phyloP scores from a whole-genome alignment of 169 alveolate genomes.

The Cryptosporidium viatorum region DNA sequence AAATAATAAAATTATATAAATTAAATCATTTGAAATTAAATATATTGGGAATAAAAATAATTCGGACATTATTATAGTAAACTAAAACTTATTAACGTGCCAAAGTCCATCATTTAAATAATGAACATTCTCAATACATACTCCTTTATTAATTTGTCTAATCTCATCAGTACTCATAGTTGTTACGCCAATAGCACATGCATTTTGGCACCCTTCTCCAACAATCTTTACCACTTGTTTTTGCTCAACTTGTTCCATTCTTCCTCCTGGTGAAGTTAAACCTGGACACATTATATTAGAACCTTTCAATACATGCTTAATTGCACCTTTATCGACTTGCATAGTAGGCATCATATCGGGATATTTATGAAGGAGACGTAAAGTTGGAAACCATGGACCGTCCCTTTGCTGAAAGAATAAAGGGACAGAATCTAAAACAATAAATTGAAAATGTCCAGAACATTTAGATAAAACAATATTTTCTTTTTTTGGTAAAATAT shows the following conservation, averaged over 20 bases:
- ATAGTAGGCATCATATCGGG: constrained; percentile 96
- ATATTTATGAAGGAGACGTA: constrained; percentile 93
- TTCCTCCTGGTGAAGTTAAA: constrained; percentile 95
- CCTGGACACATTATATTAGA: constrained; percentile 98
- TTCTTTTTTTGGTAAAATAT: constrained; percentile 90
- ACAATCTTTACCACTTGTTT: constrained; percentile 86
- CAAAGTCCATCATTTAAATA: constrained; percentile 95
- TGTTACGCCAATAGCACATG: constrained; percentile 95
- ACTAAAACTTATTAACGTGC: constrained; percentile 81
- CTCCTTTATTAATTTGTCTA: constrained; percentile 88
- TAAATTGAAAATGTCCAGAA: constrained; percentile 84
- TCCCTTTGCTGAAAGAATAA: constrained; percentile 90
- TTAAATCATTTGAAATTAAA: neutral
- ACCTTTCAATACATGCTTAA: constrained; percentile 94
- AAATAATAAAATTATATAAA: constrained; percentile 1
- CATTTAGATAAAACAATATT: constrained; percentile 87
- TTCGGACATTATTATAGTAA: neutral
- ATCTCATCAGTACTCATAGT: constrained; percentile 94
- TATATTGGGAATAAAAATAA: neutral
- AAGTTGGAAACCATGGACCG: constrained; percentile 95
- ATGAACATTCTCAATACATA: constrained; percentile 92
- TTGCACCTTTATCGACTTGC: constrained; percentile 97
- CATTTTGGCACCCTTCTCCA: constrained; percentile 93
- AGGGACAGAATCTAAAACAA: constrained; percentile 84
- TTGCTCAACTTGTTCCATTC: constrained; percentile 91